Percentiles rank a stretch among this genome's conserved stretches.
These are phyloP conservation scores for Tetragonia tetragonoides DNA, from an alignment of 148 eudicot species.

Conservation along the genomic window DNA sequence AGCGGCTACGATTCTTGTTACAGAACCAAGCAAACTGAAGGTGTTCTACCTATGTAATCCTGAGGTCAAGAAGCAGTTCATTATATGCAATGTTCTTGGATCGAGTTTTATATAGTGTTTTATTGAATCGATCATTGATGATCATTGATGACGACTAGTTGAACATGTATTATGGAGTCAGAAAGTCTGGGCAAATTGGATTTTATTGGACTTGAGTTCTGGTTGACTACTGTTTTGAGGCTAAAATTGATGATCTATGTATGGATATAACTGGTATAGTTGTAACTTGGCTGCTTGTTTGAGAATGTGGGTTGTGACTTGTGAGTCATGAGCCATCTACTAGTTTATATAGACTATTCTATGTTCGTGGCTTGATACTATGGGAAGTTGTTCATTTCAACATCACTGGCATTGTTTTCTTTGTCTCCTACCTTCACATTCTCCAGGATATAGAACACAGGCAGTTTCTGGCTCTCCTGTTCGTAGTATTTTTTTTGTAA, in stretches of 20 bases:
- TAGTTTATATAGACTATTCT: conserved; percentile 19
- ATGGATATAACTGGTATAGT: conserved; percentile 9
- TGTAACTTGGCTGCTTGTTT: conserved; percentile 23
- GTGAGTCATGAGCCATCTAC: conserved; percentile 22
- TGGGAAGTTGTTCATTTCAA: conserved; percentile 24
- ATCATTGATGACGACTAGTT: too few relatives aligned
- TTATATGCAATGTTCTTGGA: too few relatives aligned
- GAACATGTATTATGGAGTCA: conserved; percentile 18
- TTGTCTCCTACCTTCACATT: conserved; percentile 38
- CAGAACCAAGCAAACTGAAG: too few relatives aligned
- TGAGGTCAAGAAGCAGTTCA: too few relatives aligned
- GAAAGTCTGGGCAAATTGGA: conserved; percentile 9
- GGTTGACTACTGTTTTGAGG: conserved; percentile 12
- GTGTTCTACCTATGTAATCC: too few relatives aligned
- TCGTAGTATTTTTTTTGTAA: conserved; percentile 26
- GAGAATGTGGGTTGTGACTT: conserved; percentile 27
- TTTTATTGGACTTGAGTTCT: conserved; percentile 13
- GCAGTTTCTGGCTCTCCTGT: conserved; percentile 83
- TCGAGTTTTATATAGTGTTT: too few relatives aligned
- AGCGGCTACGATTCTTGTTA: too few relatives aligned
- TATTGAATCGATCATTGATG: too few relatives aligned
- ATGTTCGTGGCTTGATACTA: conserved; percentile 9
- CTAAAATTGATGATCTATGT: conserved; percentile 18
- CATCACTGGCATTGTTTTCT: conserved; percentile 38
- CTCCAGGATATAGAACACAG: conserved; percentile 83